phyloP scores from a whole-genome alignment of 108 stramenopile species.

The Nitzschia putrida region DNA sequence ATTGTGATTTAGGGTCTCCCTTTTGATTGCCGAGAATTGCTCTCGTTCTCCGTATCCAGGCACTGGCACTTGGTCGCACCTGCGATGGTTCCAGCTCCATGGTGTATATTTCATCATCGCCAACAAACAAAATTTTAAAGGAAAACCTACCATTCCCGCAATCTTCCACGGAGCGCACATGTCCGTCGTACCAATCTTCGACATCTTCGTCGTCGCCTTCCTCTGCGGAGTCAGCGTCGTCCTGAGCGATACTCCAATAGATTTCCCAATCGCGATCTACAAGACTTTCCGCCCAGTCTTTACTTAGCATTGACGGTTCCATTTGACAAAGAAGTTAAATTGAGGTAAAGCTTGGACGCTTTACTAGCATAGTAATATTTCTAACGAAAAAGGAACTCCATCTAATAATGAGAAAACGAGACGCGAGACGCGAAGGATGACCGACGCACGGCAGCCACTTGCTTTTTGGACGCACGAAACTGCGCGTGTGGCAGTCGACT shows the following conservation, averaged over 20 bases:
- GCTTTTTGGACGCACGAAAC: no score
- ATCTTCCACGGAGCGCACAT: constrained; percentile 32
- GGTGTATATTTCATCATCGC: constrained; percentile 61
- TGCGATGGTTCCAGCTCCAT: constrained; percentile 56
- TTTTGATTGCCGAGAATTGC: constrained; percentile 42
- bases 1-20: not conserved
- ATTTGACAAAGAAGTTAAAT: not conserved
- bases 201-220: constrained; percentile 47
- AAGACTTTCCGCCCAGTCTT: constrained; percentile 64
- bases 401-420: no score
- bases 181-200: constrained; percentile 83
- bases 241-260: constrained; percentile 56
- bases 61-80: constrained; percentile 70
- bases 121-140: constrained; percentile 65
- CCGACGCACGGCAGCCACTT: no score
- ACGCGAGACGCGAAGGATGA: no score
- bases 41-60: constrained; percentile 64
- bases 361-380: no score
- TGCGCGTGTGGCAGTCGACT: no score
- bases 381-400: no score
- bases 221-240: constrained; percentile 19
- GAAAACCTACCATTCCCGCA: constrained; percentile 9
- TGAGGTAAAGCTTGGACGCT: no score
- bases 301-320: not conserved
- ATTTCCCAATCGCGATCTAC: constrained; percentile 84